Percentiles rank a stretch among this genome's conserved stretches.
Conservation (phyloP, 495 filamentous ascomycete genomes). For the Xylaria sp. region DNA sequence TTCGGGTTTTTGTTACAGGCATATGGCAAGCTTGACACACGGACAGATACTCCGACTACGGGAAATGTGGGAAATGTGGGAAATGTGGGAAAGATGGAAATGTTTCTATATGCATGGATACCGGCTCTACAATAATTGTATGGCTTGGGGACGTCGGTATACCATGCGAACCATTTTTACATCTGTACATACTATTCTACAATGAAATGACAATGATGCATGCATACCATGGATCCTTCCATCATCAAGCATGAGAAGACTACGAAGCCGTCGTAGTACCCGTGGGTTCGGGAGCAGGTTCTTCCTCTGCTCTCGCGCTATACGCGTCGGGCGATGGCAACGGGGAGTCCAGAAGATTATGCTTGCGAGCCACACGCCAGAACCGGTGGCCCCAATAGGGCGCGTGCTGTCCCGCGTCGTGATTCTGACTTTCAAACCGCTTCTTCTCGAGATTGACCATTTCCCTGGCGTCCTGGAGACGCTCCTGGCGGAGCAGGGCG, state of each 20-base stretch:
- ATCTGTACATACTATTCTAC: conserved; percentile 28
- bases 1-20: background rate
- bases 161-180: background rate
- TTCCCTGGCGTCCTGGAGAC: conserved; percentile 39
- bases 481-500: conserved; percentile 54
- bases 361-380: conserved; percentile 47
- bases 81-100: background rate
- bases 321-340: background rate
- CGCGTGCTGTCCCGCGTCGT: conserved; percentile 30
- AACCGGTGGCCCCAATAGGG: conserved; percentile 51
- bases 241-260: background rate
- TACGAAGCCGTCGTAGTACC: background rate
- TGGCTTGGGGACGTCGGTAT: background rate
- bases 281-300: background rate
- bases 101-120: background rate
- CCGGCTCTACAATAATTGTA: background rate
- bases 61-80: background rate
- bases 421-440: conserved; percentile 35
- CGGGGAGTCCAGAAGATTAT: conserved; percentile 41
- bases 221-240: background rate
- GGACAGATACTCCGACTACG: background rate
- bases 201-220: conserved; percentile 9
- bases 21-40: background rate
- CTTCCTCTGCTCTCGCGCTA: background rate
- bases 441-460: conserved; percentile 48